Conservation (phyloP, 345 rosid species). For the Bruguiera parviflora region DNA sequence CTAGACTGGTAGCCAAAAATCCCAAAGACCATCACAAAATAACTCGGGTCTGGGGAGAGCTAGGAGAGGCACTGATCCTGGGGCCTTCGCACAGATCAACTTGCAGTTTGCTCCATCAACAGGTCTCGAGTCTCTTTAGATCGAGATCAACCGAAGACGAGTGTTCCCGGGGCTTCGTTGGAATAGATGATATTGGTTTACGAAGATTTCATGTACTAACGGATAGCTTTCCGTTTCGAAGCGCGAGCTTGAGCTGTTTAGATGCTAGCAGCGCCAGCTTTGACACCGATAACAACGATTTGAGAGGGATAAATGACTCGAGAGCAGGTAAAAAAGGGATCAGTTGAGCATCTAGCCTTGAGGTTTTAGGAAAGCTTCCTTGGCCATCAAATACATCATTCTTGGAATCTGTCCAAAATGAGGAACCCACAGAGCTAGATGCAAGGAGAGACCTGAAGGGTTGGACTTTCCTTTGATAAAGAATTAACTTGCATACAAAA, state of each 20-base stretch:
- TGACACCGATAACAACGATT: conserved; percentile 22
- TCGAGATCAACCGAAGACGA: not conserved
- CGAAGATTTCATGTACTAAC: conserved; percentile 46
- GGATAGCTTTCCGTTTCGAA: conserved; percentile 40
- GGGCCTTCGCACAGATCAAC: not conserved
- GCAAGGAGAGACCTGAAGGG: too few species aligned
- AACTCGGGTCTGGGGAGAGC: conserved; percentile 48
- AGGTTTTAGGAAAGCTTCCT: too few species aligned
- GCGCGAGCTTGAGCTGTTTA: conserved; percentile 41
- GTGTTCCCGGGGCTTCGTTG: conserved; percentile 40
- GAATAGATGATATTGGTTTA: conserved; percentile 42
- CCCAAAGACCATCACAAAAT: conserved; percentile 53
- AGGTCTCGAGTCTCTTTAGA: too few species aligned
- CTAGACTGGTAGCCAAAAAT: conserved; percentile 37
- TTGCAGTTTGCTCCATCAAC: not conserved
- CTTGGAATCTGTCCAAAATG: too few species aligned
- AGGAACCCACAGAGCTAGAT: too few species aligned
- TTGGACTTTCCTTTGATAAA: too few species aligned
- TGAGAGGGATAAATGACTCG: too few species aligned
- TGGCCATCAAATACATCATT: too few species aligned
- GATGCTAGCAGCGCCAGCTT: conserved; percentile 32
- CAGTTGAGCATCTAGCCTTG: too few species aligned
- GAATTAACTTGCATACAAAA: too few species aligned
- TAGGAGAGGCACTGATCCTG: conserved; percentile 36
- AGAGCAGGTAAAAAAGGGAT: too few species aligned